These are phyloP conservation scores for Globisporangium acanthophoron DNA, from an alignment of 352 stramenopile species.

Conservation along the genomic window DNA sequence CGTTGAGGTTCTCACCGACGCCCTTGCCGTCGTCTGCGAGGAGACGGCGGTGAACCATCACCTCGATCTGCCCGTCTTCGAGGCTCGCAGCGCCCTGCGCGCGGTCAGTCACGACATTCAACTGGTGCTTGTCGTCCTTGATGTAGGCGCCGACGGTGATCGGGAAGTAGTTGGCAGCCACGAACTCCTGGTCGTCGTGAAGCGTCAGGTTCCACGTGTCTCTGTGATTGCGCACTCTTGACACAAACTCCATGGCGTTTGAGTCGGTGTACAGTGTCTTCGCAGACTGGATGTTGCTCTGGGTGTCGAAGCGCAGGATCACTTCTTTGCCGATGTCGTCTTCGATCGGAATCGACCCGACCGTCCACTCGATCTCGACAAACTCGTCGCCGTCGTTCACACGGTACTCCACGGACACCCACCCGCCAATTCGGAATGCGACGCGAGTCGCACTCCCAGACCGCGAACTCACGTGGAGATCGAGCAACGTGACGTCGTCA, in stretches of 20 bases:
- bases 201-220: conserved; percentile 86
- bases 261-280: conserved; percentile 91
- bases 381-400: conserved; percentile 83
- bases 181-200: conserved; percentile 88
- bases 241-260: conserved; percentile 94
- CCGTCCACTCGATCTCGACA: conserved; percentile 94
- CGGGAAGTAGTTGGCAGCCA: conserved; percentile 97
- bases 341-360: conserved; percentile 64
- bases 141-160: conserved; percentile 94
- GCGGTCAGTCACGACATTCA: conserved; percentile 90
- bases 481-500: conserved; percentile 33
- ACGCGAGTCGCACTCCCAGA: conserved; percentile 31
- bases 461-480: conserved; percentile 28
- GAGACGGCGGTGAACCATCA: conserved; percentile 97
- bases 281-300: conserved; percentile 44
- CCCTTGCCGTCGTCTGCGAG: conserved; percentile 92
- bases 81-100: conserved; percentile 92
- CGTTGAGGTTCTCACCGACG: conserved; percentile 90
- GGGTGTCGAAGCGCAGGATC: conserved; percentile 87
- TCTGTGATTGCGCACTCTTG: conserved; percentile 84
- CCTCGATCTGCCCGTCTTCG: conserved; percentile 88
- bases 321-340: conserved; percentile 93
- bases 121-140: conserved; percentile 76
- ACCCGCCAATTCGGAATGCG: conserved; percentile 77
- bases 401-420: conserved; percentile 90